These are phyloP conservation scores for Theobroma cacao DNA, from an alignment of 345 rosid species.

Conservation along the genomic window DNA sequence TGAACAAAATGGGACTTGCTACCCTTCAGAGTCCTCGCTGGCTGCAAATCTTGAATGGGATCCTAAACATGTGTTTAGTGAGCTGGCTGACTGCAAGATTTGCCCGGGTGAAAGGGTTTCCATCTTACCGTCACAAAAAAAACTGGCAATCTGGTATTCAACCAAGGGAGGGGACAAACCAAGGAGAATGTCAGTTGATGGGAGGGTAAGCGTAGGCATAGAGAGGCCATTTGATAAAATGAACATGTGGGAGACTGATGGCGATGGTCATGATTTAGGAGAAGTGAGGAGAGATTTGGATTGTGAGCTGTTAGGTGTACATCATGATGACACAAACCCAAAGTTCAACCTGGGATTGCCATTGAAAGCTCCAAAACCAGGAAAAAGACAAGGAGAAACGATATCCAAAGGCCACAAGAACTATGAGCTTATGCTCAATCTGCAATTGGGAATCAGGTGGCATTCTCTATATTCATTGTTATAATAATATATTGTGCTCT, in stretches of 20 bases:
- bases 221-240: constrained; percentile 71
- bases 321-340: constrained; percentile 33
- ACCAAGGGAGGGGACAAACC: constrained; percentile 57
- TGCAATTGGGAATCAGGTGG: constrained; percentile 68
- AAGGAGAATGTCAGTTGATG: constrained; percentile 74
- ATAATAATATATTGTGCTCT: background rate
- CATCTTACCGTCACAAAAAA: constrained; percentile 83
- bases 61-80: constrained; percentile 54
- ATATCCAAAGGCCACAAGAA: constrained; percentile 88
- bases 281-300: constrained; percentile 33
- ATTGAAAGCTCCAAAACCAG: constrained; percentile 58
- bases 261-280: constrained; percentile 29
- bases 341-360: constrained; percentile 33
- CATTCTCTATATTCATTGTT: background rate
- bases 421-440: constrained; percentile 93
- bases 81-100: constrained; percentile 36
- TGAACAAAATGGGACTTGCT: constrained; percentile 76
- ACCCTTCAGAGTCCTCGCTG: constrained; percentile 44
- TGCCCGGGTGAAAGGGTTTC: constrained; percentile 68
- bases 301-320: constrained; percentile 45
- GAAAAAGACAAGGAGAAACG: constrained; percentile 83
- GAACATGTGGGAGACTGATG: constrained; percentile 61
- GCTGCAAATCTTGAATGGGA: constrained; percentile 57
- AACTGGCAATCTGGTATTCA: constrained; percentile 71
- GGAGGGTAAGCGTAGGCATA: constrained; percentile 73